Conservation (phyloP, 768 basidiomycete genomes). For the Lepiota brunneoincarnata region DNA sequence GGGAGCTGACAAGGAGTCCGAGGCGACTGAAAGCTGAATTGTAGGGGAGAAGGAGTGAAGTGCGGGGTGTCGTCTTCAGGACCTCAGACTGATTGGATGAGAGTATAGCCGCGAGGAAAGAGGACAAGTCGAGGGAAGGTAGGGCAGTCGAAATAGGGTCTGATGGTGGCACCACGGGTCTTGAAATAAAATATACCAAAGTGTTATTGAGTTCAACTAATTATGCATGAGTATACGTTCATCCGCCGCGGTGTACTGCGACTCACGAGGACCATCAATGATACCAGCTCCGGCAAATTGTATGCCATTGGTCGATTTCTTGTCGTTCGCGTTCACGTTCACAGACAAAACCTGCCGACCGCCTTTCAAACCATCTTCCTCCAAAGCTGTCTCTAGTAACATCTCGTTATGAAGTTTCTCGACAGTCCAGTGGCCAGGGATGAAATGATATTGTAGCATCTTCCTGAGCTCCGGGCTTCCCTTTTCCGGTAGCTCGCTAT, state of each 20-base stretch:
- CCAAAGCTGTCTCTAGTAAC: conserved; percentile 77
- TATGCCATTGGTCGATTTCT: conserved; percentile 49
- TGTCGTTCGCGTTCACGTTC: conserved; percentile 52
- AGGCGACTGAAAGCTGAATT: conserved; percentile 89
- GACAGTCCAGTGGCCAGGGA: conserved; percentile 75
- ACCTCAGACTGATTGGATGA: conserved; percentile 79
- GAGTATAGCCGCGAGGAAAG: conserved; percentile 88
- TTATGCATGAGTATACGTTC: background rate
- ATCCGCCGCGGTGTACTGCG: background rate
- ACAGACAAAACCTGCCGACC: conserved; percentile 70
- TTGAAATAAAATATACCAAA: conserved; percentile 86
- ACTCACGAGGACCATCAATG: conserved; percentile 74
- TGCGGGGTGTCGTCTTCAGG: conserved; percentile 60
- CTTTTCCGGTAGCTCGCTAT: conserved; percentile 54
- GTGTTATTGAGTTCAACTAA: conserved; percentile 74
- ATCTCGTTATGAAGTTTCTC: conserved; percentile 70
- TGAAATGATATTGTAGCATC: conserved; percentile 84
- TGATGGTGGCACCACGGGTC: conserved; percentile 77
- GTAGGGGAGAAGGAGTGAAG: conserved; percentile 82
- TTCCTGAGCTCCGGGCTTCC: conserved; percentile 72
- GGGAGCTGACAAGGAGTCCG: conserved; percentile 79
- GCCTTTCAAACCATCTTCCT: conserved; percentile 65
- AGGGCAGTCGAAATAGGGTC: conserved; percentile 81
- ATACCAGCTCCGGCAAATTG: conserved; percentile 82
- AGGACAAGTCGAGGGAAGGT: conserved; percentile 80